Base-by-base conservation (phyloP, 1,139 yeast species). In the Candida sp. region DNA sequence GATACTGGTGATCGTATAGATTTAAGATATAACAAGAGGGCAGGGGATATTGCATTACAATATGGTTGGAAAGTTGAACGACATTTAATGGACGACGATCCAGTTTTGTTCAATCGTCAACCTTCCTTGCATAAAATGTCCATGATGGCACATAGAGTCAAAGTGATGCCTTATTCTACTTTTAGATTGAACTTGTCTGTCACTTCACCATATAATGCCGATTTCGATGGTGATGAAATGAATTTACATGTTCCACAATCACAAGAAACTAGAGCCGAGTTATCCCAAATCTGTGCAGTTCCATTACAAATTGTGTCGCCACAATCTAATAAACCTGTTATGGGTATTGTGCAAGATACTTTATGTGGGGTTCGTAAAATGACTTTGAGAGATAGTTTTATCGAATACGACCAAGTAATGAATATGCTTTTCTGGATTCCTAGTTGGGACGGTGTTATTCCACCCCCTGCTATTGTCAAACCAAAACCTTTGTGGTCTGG, bases 141-240 rank as follows among this genome's bases (percentile, higher is more conserved):
- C 48, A 95, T 95, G 99, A 95, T 95, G 99, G 96, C 97, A n/a
- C 99, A 95, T 64, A 81, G 97, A 70, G 99, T 93, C 35, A 90
- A 88, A 63, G 99, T 93, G 42, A 91, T 95, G 97, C 99, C 99
- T 11, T 95, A 91, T 63, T 91, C 98, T 4, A 93, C 99, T 0
- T 95, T 95, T 75, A 84, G 99, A 71, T 76, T 95, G 71, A 95
- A 93, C 63, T 75, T 95, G 63, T 93, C 98, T 12, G 99, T 93
- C 41, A 93, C 99, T 0, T 89, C 98, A 12, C 99, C 99, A 22
- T 95, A 95, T 70, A 95, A 95, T 70, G 99, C 99, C 41, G 99
- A 95, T 86, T 95, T 95, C 77, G 99, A 95, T 73, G 99, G 99
- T 76, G 99, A 95, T 68, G 99, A 95, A 72, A 95, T 95, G 99